A percentile compares a stretch with the other conserved stretches of the same genome.
phyloP scores from a whole-genome alignment of 106 monocot species.

The Phalaenopsis aphrodite region DNA sequence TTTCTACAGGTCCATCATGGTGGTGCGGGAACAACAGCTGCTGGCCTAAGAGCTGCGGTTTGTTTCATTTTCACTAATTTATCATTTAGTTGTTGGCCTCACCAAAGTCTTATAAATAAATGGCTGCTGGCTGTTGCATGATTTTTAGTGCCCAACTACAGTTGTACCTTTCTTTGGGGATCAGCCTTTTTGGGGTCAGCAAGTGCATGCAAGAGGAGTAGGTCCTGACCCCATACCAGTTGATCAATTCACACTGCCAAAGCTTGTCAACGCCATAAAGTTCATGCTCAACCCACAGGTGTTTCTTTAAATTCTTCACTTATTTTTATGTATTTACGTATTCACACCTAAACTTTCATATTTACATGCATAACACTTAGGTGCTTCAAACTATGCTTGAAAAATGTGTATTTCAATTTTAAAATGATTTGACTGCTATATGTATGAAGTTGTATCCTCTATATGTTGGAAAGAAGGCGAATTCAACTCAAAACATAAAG shows the following conservation, averaged over 20 bases:
- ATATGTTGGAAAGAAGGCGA: too few species aligned
- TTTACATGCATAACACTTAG: too few species aligned
- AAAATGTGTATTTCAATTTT: too few species aligned
- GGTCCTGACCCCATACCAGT: slow-evolving; percentile 75
- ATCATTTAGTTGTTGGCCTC: not conserved
- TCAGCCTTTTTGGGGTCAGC: slow-evolving; percentile 86
- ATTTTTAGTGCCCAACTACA: slow-evolving; percentile 76
- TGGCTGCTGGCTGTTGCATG: slow-evolving; percentile 6
- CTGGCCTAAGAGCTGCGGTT: slow-evolving; percentile 88
- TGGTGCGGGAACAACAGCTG: slow-evolving; percentile 93
- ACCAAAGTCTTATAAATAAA: not conserved
- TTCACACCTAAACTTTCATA: too few species aligned
- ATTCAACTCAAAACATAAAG: too few species aligned
- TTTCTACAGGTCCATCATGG: slow-evolving; percentile 77
- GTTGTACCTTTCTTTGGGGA: slow-evolving; percentile 91
- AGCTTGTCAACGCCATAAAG: slow-evolving; percentile 18
- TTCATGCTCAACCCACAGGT: slow-evolving; percentile 20
- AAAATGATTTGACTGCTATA: too few species aligned
- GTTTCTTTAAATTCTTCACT: not conserved
- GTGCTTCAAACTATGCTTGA: too few species aligned
- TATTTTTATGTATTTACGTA: not conserved
- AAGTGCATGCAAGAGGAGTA: slow-evolving; percentile 71
- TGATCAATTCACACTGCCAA: slow-evolving; percentile 40
- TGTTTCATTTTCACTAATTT: not conserved
- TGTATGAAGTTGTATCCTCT: too few species aligned